These are phyloP conservation scores for Pyronema omphalodes DNA, from an alignment of 495 filamentous ascomycete genomes.

Conservation along the genomic window DNA sequence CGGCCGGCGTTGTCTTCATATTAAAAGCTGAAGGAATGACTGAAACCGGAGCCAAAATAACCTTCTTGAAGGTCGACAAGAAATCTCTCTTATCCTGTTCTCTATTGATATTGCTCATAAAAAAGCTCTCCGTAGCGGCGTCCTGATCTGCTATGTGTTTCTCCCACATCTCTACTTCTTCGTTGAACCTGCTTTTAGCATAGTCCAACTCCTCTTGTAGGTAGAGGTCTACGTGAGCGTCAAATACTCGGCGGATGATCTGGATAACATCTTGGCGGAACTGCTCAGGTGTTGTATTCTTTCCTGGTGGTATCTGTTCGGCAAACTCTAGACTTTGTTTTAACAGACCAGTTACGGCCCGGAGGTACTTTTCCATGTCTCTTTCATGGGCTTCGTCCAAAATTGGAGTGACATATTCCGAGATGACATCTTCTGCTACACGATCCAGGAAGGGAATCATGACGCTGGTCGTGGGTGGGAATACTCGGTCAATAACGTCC, in stretches of 20 bases:
- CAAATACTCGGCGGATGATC: conserved; percentile 54
- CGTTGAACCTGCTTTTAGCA: conserved; percentile 57
- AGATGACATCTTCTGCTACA: conserved; percentile 65
- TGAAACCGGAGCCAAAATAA: conserved; percentile 95
- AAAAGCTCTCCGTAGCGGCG: conserved; percentile 75
- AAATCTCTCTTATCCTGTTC: conserved; percentile 96
- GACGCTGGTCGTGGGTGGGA: conserved; percentile 57
- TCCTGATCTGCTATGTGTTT: conserved; percentile 51
- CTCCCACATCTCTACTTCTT: conserved; percentile 70
- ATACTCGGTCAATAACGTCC: conserved; percentile 64
- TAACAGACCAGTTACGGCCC: conserved; percentile 70
- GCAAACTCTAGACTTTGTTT: conserved; percentile 65
- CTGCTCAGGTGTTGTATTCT: conserved; percentile 29
- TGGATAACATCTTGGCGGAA: conserved; percentile 39
- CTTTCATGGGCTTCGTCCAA: conserved; percentile 77
- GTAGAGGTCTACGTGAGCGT: conserved; percentile 85
- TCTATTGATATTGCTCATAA: conserved; percentile 84
- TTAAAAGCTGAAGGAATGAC: conserved; percentile 50
- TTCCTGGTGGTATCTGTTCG: conserved; percentile 41
- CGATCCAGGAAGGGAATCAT: conserved; percentile 63
- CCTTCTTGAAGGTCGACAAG: conserved; percentile 89
- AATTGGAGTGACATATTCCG: conserved; percentile 67
- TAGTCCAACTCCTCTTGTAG: conserved; percentile 78
- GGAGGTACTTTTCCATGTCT: conserved; percentile 61
- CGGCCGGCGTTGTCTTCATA: neutral